Evolutionary conservation across 2,329 filamentous ascomycete genomes (phyloP).

Genomic region (Lachnellula hyalina): DNA sequence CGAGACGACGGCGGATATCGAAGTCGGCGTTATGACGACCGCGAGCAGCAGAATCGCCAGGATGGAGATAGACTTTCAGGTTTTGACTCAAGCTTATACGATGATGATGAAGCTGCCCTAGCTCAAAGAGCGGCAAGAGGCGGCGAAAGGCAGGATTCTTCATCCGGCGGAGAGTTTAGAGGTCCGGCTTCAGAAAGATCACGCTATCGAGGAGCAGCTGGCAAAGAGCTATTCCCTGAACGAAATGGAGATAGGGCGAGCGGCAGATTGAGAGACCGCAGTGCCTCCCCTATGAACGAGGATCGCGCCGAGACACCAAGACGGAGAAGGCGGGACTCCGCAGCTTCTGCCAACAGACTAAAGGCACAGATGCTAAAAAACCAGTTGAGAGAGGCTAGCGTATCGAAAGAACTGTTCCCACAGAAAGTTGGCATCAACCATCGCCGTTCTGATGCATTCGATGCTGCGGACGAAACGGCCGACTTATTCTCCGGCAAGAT

Average conservation of each 20-base stretch:
- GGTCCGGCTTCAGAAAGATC: constrained; percentile 12
- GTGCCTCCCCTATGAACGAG: constrained; percentile 30
- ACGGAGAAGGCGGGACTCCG: constrained; percentile 14
- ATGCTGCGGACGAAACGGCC: constrained; percentile 49
- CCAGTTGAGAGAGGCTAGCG: constrained; percentile 15
- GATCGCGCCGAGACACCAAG: constrained; percentile 37
- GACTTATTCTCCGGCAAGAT: constrained; percentile 46
- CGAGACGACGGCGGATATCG: constrained; percentile 43
- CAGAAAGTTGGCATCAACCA: constrained; percentile 38
- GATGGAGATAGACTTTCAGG: constrained; percentile 47
- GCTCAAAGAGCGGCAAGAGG: constrained; percentile 28
- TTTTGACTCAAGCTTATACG: constrained; percentile 78
- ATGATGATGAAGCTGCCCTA: constrained; percentile 52
- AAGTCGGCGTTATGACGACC: constrained; percentile 39
- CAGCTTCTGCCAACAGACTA: constrained; percentile 36
- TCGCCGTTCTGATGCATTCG: constrained; percentile 45
- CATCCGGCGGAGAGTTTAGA: constrained; percentile 29
- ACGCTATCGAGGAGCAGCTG: constrained; percentile 11
- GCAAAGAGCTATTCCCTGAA: constrained; percentile 59
- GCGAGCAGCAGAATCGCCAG: constrained; percentile 34
- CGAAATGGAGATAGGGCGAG: constrained; percentile 26
- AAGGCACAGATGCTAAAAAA: constrained; percentile 42
- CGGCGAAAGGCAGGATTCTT: constrained; percentile 30
- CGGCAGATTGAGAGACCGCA: constrained; percentile 30
- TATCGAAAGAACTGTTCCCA: constrained; percentile 51